phyloP scores from a whole-genome alignment of 2,329 filamentous ascomycete genomes.

The Ascochyta lentis region DNA sequence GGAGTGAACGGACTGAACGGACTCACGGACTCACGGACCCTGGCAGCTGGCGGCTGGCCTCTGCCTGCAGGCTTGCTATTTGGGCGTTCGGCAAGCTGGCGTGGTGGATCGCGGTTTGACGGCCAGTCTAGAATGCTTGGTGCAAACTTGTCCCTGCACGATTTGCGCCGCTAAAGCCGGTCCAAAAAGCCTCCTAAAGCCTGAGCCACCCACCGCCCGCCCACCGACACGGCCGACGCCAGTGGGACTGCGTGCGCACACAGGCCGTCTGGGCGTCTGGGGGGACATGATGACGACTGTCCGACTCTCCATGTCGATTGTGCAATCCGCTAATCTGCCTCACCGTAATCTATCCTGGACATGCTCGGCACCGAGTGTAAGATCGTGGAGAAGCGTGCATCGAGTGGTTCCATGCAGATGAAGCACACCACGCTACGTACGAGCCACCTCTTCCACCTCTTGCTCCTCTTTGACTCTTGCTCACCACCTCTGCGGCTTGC shows the following conservation, averaged over 20 bases:
- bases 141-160: conserved; percentile 2
- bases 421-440: too few relatives aligned
- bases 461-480: neutral
- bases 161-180: conserved; percentile 7
- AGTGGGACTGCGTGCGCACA: conserved; percentile 9
- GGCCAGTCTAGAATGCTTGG: conserved; percentile 21
- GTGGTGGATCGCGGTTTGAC: conserved; percentile 10
- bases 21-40: too few relatives aligned
- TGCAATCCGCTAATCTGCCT: conserved; percentile 8
- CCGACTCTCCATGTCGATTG: conserved; percentile 6
- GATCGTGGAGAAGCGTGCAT: conserved; percentile 15
- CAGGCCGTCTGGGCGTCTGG: conserved; percentile 6
- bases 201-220: neutral
- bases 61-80: neutral
- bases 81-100: conserved; percentile 11
- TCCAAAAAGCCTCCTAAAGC: neutral
- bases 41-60: neutral
- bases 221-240: conserved; percentile 6
- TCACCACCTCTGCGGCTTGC: neutral
- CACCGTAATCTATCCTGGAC: conserved; percentile 13
- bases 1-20: too few relatives aligned
- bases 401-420: neutral
- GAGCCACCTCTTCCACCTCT: too few relatives aligned
- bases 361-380: conserved; percentile 11
- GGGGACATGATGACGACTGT: conserved; percentile 13